Percentiles rank a stretch among this genome's conserved stretches.
Conservation (phyloP, 1,284 basidiomycete genomes). For the Cutaneotrichosporon arboriforme region DNA sequence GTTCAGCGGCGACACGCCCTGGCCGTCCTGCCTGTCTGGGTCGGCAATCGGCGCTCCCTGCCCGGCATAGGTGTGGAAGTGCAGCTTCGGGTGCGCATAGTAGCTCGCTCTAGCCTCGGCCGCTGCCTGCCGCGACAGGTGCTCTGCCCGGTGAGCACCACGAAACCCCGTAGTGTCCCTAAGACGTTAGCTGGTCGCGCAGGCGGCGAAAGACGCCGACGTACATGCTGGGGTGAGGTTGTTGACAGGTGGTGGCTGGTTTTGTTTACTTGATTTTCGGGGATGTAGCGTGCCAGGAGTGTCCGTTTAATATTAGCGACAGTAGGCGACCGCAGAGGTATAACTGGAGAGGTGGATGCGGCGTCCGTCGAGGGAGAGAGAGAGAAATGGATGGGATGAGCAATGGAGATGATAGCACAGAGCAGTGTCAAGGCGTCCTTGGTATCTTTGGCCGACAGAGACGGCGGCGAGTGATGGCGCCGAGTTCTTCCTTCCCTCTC, state of each 20-base stretch:
- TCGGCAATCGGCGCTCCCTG: not conserved
- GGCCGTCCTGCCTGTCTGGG: slow-evolving; percentile 16
- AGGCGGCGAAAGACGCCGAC: not conserved
- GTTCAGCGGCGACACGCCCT: slow-evolving; percentile 29
- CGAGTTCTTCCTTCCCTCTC: no score
- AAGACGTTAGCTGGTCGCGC: not conserved
- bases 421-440: no score
- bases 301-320: no score
- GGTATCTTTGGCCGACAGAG: no score
- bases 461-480: no score
- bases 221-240: not conserved
- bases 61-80: slow-evolving; percentile 32
- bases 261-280: no score
- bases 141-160: slow-evolving; percentile 29
- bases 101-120: slow-evolving; percentile 39
- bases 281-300: not conserved
- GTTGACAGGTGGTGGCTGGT: no score
- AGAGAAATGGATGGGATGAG: no score
- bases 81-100: slow-evolving; percentile 39
- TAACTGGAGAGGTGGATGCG: no score
- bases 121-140: slow-evolving; percentile 34
- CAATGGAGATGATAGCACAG: no score
- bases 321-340: no score
- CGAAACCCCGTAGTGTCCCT: slow-evolving; percentile 29
- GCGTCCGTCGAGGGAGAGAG: no score